phyloP scores from a whole-genome alignment of 2,329 filamentous ascomycete genomes.

The Cordyceps javanica region DNA sequence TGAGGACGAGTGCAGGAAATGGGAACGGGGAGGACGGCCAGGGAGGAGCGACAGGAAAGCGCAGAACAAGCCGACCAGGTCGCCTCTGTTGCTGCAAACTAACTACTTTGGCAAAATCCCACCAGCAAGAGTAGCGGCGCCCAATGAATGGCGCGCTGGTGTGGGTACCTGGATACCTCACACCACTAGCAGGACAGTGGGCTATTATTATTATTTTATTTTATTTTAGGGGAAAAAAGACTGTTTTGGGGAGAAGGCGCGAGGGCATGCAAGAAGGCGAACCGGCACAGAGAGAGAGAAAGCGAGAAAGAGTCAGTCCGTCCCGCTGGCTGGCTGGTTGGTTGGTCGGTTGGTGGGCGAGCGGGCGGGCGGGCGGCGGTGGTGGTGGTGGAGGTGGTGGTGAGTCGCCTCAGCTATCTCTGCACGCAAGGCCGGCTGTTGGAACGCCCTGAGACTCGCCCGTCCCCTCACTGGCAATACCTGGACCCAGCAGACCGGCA shows the following conservation, averaged over 20 bases:
- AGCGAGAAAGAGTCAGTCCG: too few species aligned
- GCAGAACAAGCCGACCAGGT: slow-evolving; percentile 4
- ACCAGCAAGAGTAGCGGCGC: slow-evolving; percentile 7
- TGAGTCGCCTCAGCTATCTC: neutral
- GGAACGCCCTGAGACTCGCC: neutral
- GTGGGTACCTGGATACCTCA: slow-evolving; percentile 10
- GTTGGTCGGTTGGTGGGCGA: neutral
- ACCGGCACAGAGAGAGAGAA: too few species aligned
- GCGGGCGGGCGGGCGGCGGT: neutral
- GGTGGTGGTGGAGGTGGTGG: neutral
- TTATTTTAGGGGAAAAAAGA: neutral
- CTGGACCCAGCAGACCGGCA: too few species aligned
- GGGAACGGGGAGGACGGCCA: slow-evolving; percentile 13
- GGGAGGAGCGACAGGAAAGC: slow-evolving; percentile 13
- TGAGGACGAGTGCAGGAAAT: slow-evolving; percentile 13
- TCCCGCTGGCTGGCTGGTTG: neutral
- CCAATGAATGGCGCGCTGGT: slow-evolving; percentile 1
- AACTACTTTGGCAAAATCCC: slow-evolving; percentile 10
- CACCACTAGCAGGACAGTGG: slow-evolving; percentile 1
- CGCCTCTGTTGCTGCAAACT: neutral
- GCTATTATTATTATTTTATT: neutral
- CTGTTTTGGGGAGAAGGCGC: neutral
- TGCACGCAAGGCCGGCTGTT: neutral
- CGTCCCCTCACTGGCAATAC: neutral
- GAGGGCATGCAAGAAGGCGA: neutral